phyloP scores from a whole-genome alignment of 345 rosid species.

The Salix exigua region DNA sequence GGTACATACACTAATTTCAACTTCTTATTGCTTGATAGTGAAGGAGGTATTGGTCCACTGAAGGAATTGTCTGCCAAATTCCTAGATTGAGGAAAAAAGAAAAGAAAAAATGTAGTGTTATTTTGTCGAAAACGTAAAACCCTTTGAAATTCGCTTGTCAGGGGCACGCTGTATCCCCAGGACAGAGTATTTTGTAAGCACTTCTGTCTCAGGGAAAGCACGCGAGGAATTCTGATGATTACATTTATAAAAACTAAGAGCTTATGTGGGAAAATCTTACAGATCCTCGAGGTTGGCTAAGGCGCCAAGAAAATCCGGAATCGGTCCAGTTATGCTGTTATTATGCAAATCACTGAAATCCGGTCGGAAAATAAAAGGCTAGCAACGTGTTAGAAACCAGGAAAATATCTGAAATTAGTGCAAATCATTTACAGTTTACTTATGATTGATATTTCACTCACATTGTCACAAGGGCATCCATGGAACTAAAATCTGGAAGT shows the following conservation, averaged over 20 bases:
- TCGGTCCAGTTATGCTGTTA: slow-evolving; percentile 20
- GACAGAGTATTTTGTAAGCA: not conserved
- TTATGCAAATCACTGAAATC: slow-evolving; percentile 18
- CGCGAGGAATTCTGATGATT: not conserved
- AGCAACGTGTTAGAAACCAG: not conserved
- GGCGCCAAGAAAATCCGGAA: slow-evolving; percentile 25
- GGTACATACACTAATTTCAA: slow-evolving; percentile 29
- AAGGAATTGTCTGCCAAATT: slow-evolving; percentile 16
- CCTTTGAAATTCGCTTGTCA: not conserved
- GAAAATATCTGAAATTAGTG: not conserved
- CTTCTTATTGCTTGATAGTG: slow-evolving; percentile 12
- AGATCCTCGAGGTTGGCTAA: slow-evolving; percentile 5
- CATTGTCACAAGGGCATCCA: slow-evolving; percentile 43
- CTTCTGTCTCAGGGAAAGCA: not conserved
- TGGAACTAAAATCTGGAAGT: slow-evolving; percentile 48
- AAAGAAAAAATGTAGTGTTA: not conserved
- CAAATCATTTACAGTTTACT: not conserved
- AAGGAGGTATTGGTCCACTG: slow-evolving; percentile 20
- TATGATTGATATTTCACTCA: slow-evolving; percentile 12
- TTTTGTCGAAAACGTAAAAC: not conserved
- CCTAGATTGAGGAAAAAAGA: slow-evolving; percentile 1
- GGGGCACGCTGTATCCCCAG: not conserved
- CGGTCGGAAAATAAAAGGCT: not conserved
- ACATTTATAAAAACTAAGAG: not conserved
- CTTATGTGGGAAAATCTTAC: slow-evolving; percentile 5